phyloP scores from a whole-genome alignment of 352 stramenopile genomes.

The Phytophthora chlamydospora region DNA sequence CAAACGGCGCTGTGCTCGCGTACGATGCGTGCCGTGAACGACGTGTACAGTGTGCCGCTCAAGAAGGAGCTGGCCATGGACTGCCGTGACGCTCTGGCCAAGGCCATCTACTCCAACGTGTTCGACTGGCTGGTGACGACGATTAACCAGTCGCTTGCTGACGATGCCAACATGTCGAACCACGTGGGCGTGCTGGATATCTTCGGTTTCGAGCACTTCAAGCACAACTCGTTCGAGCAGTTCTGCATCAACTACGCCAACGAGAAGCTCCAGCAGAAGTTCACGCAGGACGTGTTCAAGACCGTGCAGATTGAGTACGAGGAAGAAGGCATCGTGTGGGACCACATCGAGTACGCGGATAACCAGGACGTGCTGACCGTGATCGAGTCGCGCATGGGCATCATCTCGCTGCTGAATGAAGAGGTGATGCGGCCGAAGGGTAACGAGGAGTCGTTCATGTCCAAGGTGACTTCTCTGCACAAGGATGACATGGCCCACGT shows the following conservation, averaged over 20 bases:
- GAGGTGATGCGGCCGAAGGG: constrained; percentile 90
- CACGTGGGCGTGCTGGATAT: constrained; percentile 98
- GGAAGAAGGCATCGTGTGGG: constrained; percentile 93
- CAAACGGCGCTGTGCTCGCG: constrained; percentile 92
- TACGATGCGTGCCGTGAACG: constrained; percentile 83
- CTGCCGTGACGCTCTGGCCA: constrained; percentile 94
- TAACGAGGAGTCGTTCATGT: constrained; percentile 87
- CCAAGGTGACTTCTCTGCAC: constrained; percentile 82
- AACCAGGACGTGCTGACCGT: constrained; percentile 90
- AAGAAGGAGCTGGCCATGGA: constrained; percentile 89
- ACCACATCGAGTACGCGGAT: constrained; percentile 91
- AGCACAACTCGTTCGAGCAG: constrained; percentile 95
- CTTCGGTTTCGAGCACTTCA: constrained; percentile 99
- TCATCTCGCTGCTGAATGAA: constrained; percentile 92
- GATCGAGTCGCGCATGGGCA: constrained; percentile 88
- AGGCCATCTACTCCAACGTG: constrained; percentile 96
- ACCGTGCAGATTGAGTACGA: constrained; percentile 96
- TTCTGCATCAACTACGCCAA: constrained; percentile 94
- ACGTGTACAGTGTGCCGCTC: constrained; percentile 76
- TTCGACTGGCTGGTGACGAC: constrained; percentile 96
- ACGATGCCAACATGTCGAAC: constrained; percentile 83
- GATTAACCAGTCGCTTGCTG: constrained; percentile 92
- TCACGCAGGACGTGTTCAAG: constrained; percentile 92
- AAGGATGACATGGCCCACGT: constrained; percentile 86
- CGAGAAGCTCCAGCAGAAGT: constrained; percentile 94